Base-by-base conservation (phyloP, 2,329 filamentous ascomycete genomes). In the Fusarium redolens region DNA sequence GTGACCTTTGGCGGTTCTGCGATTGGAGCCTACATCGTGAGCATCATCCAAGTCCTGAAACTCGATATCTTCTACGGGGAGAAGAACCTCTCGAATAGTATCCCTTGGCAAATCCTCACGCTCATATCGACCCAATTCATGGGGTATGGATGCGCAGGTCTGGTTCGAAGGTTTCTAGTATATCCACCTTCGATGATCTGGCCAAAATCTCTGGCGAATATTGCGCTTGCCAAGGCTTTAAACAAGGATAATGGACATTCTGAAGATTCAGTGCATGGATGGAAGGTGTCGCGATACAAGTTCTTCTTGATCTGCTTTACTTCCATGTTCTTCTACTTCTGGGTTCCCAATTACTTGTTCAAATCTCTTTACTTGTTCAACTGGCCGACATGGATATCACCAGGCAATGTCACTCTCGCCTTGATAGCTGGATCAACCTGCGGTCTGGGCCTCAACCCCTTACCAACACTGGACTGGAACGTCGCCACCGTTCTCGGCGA, bases 301-400 rank as follows among this genome's bases (percentile, higher is more conserved):
- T 86, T 87, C 72, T 88, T 88, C 71, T 56, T 82, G 31, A 62
- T 82, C 7, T 78, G 80, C 8, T 85, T 85, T 31, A 72, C 61
- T 2, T 79, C 78, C 67, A 87, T 87, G 83, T 88, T 88, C 56
- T 61, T 85, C 7, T 89, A 83, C 75, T 88, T 85, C 69, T 88
- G 85, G 85, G 80, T 89, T 45, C 87, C 86, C 0, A 83, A 85
- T 65, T 86, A 83, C 62, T 76, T 88, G 17, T 88, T 87, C 72
- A 77, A 79, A n/a, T 83, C 81, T 4, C 72, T 87, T 8, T 82
- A 80, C 5, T 66, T 81, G 22, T 88, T 88, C 74, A 85, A 83
- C 76, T 89, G 85, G 85, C 81, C 86, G 33, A 84, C 83, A 1
- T 88, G 86, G 86, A 87, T 88, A 51, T 79, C 82, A 0, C 86